Evolutionary conservation across 768 basidiomycete species (phyloP).

Genomic region (Pluteus cervinus): DNA sequence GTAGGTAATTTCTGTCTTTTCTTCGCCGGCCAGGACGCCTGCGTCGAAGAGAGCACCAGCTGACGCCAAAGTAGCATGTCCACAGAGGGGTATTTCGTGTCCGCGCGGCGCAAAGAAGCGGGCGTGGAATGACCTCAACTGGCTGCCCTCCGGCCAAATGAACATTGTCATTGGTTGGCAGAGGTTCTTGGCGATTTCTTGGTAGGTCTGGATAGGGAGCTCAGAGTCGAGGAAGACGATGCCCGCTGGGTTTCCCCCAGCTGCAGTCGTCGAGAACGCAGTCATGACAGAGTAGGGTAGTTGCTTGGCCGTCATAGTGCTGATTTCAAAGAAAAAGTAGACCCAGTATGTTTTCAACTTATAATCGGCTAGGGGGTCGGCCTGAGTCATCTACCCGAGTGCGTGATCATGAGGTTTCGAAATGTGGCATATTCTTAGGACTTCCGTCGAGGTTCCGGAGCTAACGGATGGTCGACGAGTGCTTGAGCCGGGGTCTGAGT

Average conservation of each 20-base stretch:
- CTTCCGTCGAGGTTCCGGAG: too few relatives aligned
- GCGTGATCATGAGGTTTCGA: too few relatives aligned
- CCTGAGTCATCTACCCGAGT: too few relatives aligned
- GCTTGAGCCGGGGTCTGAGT: too few relatives aligned
- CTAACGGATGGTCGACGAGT: too few relatives aligned
- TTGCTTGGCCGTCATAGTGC: too few relatives aligned
- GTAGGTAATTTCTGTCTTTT: neutral
- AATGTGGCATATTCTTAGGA: too few relatives aligned
- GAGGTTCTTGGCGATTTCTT: conserved; percentile 33
- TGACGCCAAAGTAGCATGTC: conserved; percentile 40
- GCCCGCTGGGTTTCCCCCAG: conserved; percentile 40
- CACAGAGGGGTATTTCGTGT: conserved; percentile 29
- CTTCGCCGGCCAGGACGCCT: conserved; percentile 17
- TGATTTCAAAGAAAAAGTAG: too few relatives aligned
- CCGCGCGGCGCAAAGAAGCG: conserved; percentile 29
- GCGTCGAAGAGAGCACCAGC: conserved; percentile 31
- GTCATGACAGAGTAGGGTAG: conserved; percentile 33
- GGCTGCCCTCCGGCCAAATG: conserved; percentile 16
- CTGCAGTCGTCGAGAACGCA: conserved; percentile 35
- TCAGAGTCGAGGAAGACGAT: conserved; percentile 29
- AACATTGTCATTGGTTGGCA: conserved; percentile 39
- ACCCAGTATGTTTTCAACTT: too few relatives aligned
- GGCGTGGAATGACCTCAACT: conserved; percentile 24
- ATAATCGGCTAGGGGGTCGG: too few relatives aligned
- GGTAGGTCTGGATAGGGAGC: conserved; percentile 20